phyloP scores from a whole-genome alignment of 208 protist species.

The Entamoeba dispar region DNA sequence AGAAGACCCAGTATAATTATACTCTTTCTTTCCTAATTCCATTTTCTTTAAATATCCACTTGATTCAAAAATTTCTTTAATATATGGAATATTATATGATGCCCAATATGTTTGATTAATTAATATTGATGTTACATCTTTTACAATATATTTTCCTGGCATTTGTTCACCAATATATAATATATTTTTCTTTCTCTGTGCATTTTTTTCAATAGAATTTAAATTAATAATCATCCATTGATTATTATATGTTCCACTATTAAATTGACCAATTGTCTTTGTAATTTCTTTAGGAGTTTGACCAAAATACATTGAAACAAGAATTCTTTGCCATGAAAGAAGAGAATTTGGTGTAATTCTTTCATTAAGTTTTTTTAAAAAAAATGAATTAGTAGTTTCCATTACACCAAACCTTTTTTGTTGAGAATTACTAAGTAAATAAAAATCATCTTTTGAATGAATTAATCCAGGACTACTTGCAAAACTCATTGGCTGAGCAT shows the following conservation, averaged over 20 bases:
- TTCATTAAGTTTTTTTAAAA: background rate
- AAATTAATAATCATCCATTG: constrained; percentile 60
- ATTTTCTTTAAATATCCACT: background rate
- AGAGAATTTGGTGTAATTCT: constrained; percentile 26
- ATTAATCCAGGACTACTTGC: background rate
- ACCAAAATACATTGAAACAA: constrained; percentile 9
- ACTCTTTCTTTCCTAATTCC: background rate
- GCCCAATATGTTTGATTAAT: background rate
- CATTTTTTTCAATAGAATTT: constrained; percentile 28
- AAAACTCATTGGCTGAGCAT: background rate
- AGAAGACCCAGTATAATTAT: background rate
- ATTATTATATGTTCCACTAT: constrained; percentile 65
- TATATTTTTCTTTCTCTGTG: background rate
- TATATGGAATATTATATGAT: constrained; percentile 39
- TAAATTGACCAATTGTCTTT: constrained; percentile 42
- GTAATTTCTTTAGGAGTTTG: constrained; percentile 38
- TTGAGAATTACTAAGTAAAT: background rate
- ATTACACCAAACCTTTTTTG: background rate
- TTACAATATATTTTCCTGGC: constrained; percentile 32
- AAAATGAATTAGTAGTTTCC: background rate
- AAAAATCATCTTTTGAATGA: constrained; percentile 4
- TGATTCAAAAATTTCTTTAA: constrained; percentile 16
- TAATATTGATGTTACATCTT: constrained; percentile 41
- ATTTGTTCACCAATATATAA: constrained; percentile 55
- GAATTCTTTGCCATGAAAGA: constrained; percentile 4